Base-by-base conservation (phyloP, 768 basidiomycete species). In the Amanita rubescens region DNA sequence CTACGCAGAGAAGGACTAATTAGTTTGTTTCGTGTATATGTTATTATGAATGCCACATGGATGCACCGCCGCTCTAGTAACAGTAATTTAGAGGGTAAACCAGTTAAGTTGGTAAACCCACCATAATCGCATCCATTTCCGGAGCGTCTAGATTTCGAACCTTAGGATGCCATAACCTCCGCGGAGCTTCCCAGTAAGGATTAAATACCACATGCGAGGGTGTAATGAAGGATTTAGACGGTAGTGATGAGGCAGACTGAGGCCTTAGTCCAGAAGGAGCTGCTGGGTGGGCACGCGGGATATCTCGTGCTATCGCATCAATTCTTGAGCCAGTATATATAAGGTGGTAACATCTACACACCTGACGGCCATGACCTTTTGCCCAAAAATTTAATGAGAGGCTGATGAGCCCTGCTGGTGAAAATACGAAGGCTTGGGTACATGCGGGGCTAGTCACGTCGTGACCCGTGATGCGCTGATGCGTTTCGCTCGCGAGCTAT, bases 1-100 rank as follows among this genome's bases (percentile, higher is more conserved):
- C 52, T 93, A 91, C 59, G 91, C 90, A 42, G 90, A 93, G 77
- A 91, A 88, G 68, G 90, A 93, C 68, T 93, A 73, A 75, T 39
- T 56, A 30, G 27, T 30, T 8, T 30, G 27, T 51, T 54, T 55
- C 55, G 30, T 54, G 39, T 45, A 56, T 38, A 48, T 39, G 52
- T 49, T 60, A 66, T 46, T 75, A 58, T n/a, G 77, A 78, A 38
- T 79, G 80, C 51, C 82, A 84, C 20, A 79, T 63, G 14, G 84
- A 81, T 14, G 86, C 87, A 27, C 86, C 87, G 17, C 87, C 87
- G 53, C 77, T 87, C 86, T 85, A 57, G 27, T 44, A 22, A 49
- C 49, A 39, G 44, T 32, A 49, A 25, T 50, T 47, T 55, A 47
- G 55, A 22, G 20, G 20, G 54, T 20, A 54, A 32, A 34, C 25